phyloP scores from a whole-genome alignment of 1,139 yeast species.

The Debaryomyces subglobosus region DNA sequence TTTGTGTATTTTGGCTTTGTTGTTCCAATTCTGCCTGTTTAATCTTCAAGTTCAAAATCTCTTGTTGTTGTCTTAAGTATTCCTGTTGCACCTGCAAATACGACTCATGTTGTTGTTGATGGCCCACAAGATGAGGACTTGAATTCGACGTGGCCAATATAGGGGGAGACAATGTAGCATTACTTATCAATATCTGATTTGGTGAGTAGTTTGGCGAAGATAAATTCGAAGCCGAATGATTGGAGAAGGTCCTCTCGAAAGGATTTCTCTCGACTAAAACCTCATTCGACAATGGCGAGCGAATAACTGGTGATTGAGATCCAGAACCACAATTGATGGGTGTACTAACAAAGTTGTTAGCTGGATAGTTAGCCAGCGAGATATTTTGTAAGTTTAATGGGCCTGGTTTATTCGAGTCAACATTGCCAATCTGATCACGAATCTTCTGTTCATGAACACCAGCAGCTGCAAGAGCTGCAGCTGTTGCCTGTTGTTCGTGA shows the following conservation, averaged over 20 bases:
- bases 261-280: conserved; percentile 37
- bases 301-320: conserved; percentile 3
- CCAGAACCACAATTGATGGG: background rate
- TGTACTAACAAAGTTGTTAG: background rate
- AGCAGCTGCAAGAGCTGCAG: background rate
- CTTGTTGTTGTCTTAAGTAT: conserved; percentile 42
- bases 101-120: conserved; percentile 33
- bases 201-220: conserved; percentile 23
- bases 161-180: conserved; percentile 6
- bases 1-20: conserved; percentile 13
- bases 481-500: background rate
- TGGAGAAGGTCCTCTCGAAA: conserved; percentile 37
- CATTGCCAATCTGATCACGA: background rate
- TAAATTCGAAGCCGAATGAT: conserved; percentile 16
- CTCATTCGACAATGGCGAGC: conserved; percentile 5
- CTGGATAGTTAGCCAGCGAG: background rate
- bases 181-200: conserved; percentile 7
- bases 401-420: background rate
- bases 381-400: background rate
- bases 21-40: conserved; percentile 18
- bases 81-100: conserved; percentile 45
- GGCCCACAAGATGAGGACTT: conserved; percentile 8
- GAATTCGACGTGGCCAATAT: conserved; percentile 5
- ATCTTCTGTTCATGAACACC: background rate
- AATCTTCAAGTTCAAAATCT: conserved; percentile 31